Base-by-base conservation (phyloP, 169 alveolate genomes). In the Plasmodium knowlesi region DNA sequence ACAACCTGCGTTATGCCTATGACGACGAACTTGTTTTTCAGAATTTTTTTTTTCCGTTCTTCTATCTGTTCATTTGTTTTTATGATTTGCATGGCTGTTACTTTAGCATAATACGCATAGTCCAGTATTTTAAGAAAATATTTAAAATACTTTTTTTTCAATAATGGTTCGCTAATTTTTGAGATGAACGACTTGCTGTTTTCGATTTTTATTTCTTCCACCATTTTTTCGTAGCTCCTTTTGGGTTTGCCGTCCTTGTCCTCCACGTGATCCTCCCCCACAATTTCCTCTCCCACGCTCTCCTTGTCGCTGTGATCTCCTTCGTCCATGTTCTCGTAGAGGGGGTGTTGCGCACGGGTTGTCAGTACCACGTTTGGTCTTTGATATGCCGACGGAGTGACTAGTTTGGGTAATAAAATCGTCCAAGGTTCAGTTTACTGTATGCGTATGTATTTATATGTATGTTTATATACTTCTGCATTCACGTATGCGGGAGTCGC, bases 1-100 rank as follows among this genome's bases (percentile, higher is more conserved):
- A 98, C 98, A 14, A 99, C 99, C 93, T 98, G 99, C 80, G 96
- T 98, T 22, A 99, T 99, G 71, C 99, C 99, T 71, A 85, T 85
- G 12, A 71, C 84, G 37, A 85, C 16, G 34, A 85, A 85, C 19
- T 85, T 71, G 25, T 70, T 85, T 85, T 85, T 85, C 61, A 85
- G 46, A 50, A 85, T 73, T 85, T 85, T 85, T 85, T 85, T 46
- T 43, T 46, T 85, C 61, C 79, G 32, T 25, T 85, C 93, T 3
- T 85, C 85, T 19, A 85, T 34, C 6, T 73, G 32, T 39, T 25
- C 81, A 85, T 85, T 85, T 10, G 93, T 85, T 73, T 85, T 85
- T 85, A 85, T 73, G 1, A 85, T 43, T 8, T 85, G 93, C 46
- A 76, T 30, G 53, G 79, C 76, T 32, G 39, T 72, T 73, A 85